These are phyloP conservation scores for Malassezia sp. DNA, from an alignment of 1,284 basidiomycete species.

Conservation along the genomic window DNA sequence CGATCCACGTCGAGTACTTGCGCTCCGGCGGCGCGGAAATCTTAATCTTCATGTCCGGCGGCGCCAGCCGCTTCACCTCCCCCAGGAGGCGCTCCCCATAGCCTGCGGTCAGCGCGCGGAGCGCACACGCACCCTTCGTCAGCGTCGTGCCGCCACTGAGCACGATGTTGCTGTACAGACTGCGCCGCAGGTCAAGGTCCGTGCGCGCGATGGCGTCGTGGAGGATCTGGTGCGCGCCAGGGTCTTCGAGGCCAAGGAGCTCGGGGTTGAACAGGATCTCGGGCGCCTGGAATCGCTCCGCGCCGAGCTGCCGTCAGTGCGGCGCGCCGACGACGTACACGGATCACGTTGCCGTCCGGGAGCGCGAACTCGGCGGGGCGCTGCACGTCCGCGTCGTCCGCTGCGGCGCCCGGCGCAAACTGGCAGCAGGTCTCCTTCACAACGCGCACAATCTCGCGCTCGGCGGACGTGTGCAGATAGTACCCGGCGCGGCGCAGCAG, in stretches of 20 bases:
- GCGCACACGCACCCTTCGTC: slow-evolving; percentile 29
- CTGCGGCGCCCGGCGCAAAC: slow-evolving; percentile 73
- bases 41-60: slow-evolving; percentile 97
- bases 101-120: background rate
- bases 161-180: slow-evolving; percentile 89
- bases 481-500: slow-evolving; percentile 88
- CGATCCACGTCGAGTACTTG: slow-evolving; percentile 99
- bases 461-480: slow-evolving; percentile 88
- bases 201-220: slow-evolving; percentile 51
- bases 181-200: slow-evolving; percentile 75
- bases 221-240: slow-evolving; percentile 83
- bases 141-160: slow-evolving; percentile 86
- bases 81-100: slow-evolving; percentile 90
- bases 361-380: slow-evolving; percentile 72
- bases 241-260: slow-evolving; percentile 86
- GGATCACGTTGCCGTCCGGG: slow-evolving; percentile 86
- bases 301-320: slow-evolving; percentile 85
- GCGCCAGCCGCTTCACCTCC: slow-evolving; percentile 89
- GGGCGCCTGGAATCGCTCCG: slow-evolving; percentile 90
- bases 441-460: slow-evolving; percentile 88
- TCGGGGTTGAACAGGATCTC: slow-evolving; percentile 98
- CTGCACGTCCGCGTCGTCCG: slow-evolving; percentile 79
- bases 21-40: slow-evolving; percentile 99
- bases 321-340: slow-evolving; percentile 51
- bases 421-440: slow-evolving; percentile 99